Percentiles rank a stretch among this genome's conserved stretches.
Evolutionary conservation across 164 flowering plant genomes (phyloP).

Genomic region (Magnolia kwangsiensis): DNA sequence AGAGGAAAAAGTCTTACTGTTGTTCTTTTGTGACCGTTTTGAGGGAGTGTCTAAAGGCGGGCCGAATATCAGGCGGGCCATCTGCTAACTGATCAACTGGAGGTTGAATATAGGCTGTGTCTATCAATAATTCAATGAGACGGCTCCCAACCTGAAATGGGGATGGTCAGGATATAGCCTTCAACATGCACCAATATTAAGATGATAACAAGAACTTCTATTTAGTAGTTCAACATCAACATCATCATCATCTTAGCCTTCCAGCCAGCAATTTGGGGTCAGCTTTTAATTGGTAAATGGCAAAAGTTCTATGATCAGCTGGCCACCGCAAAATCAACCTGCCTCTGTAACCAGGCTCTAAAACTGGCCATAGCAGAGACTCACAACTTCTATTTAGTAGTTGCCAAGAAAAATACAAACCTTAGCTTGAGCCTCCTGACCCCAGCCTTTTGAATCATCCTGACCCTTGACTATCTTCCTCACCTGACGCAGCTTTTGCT

Average conservation of each 20-base stretch:
- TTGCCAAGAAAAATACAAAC: conserved; percentile 24
- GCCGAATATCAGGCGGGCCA: conserved; percentile 76
- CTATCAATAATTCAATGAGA: conserved; percentile 68
- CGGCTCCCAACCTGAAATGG: conserved; percentile 80
- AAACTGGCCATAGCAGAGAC: neutral
- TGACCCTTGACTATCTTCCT: conserved; percentile 52
- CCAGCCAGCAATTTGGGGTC: neutral
- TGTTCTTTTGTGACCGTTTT: conserved; percentile 37
- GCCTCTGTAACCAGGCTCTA: neutral
- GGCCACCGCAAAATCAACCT: neutral
- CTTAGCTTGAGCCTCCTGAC: conserved; percentile 63
- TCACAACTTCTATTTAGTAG: neutral
- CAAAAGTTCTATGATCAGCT: neutral
- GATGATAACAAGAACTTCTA: neutral
- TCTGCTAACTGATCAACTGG: conserved; percentile 67
- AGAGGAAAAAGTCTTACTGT: conserved; percentile 28
- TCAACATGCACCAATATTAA: neutral
- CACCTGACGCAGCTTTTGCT: conserved; percentile 56
- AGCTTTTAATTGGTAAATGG: neutral
- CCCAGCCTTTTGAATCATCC: conserved; percentile 67
- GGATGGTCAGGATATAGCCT: conserved; percentile 5
- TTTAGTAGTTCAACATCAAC: neutral
- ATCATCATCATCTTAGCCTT: neutral
- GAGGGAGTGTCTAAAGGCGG: conserved; percentile 79
- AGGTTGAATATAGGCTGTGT: conserved; percentile 84